Conservation (phyloP, 495 filamentous ascomycete genomes). For the Tuber microsphaerosporum region DNA sequence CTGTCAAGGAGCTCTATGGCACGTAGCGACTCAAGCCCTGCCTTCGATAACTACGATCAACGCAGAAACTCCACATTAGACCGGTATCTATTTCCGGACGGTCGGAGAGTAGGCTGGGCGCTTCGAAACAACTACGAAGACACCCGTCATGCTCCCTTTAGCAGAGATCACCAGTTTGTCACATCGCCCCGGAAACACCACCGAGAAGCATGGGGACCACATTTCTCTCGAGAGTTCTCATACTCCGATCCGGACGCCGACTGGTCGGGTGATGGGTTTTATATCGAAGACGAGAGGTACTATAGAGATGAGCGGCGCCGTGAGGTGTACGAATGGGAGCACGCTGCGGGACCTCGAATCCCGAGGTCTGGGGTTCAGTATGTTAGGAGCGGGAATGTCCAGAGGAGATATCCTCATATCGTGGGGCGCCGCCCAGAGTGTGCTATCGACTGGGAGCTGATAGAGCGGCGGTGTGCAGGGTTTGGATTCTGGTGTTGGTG, state of each 20-base stretch:
- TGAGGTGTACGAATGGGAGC: neutral
- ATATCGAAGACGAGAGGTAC: neutral
- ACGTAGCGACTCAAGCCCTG: neutral
- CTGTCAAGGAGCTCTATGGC: neutral
- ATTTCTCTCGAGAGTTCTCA: neutral
- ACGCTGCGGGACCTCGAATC: neutral
- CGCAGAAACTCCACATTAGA: neutral
- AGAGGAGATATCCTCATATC: neutral
- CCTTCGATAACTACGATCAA: neutral
- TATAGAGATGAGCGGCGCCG: neutral
- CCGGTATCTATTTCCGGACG: neutral
- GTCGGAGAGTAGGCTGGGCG: neutral
- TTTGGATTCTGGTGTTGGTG: neutral
- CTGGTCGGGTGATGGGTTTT: neutral
- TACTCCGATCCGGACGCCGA: neutral
- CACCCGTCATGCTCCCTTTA: neutral
- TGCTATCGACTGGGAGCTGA: neutral
- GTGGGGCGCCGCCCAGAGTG: neutral
- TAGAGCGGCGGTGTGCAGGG: neutral
- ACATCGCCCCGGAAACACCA: neutral
- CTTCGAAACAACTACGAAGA: neutral
- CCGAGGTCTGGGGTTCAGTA: neutral
- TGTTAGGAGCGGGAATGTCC: neutral
- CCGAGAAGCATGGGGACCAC: neutral
- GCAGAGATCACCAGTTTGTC: neutral